Conservation (phyloP, 768 basidiomycete genomes). For the Auriscalpium vulgare region DNA sequence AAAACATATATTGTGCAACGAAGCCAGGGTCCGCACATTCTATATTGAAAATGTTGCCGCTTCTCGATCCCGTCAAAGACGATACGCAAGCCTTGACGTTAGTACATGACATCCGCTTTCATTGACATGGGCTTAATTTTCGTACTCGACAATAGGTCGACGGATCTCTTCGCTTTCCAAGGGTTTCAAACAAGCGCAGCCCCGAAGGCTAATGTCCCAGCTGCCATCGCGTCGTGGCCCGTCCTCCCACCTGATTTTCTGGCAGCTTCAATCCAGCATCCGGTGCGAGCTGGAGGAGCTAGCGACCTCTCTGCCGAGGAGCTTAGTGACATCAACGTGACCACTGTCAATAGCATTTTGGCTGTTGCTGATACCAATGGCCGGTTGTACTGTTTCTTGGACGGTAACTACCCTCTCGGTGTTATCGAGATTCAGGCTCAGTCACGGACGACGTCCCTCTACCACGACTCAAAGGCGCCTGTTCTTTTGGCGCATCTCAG, state of each 20-base stretch:
- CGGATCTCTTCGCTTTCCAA: slow-evolving; percentile 77
- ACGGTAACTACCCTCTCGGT: slow-evolving; percentile 71
- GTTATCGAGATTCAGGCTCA: slow-evolving; percentile 31
- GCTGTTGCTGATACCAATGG: slow-evolving; percentile 53
- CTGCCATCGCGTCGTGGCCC: slow-evolving; percentile 62
- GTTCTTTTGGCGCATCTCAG: slow-evolving; percentile 44
- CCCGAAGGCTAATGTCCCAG: slow-evolving; percentile 41
- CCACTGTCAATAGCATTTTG: slow-evolving; percentile 52
- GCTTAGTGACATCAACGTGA: slow-evolving; percentile 40
- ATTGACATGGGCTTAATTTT: slow-evolving; percentile 1
- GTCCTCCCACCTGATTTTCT: slow-evolving; percentile 46
- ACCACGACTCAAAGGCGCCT: slow-evolving; percentile 40
- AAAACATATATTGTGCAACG: slow-evolving; percentile 11
- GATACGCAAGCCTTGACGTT: slow-evolving; percentile 62
- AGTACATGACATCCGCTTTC: slow-evolving; percentile 19
- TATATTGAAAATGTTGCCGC: slow-evolving; percentile 57
- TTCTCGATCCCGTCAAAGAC: slow-evolving; percentile 64
- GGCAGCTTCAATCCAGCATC: slow-evolving; percentile 53
- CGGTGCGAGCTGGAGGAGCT: slow-evolving; percentile 26
- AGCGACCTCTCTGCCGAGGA: slow-evolving; percentile 23
- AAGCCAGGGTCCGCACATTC: slow-evolving; percentile 77
- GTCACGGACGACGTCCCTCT: slow-evolving; percentile 25
- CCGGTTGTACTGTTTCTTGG: slow-evolving; percentile 55
- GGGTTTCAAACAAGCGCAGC: slow-evolving; percentile 47
- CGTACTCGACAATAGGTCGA: slow-evolving; percentile 39